phyloP scores from a whole-genome alignment of 371 early-diverging fungal genomes.

The Rhizopus arrhizus region DNA sequence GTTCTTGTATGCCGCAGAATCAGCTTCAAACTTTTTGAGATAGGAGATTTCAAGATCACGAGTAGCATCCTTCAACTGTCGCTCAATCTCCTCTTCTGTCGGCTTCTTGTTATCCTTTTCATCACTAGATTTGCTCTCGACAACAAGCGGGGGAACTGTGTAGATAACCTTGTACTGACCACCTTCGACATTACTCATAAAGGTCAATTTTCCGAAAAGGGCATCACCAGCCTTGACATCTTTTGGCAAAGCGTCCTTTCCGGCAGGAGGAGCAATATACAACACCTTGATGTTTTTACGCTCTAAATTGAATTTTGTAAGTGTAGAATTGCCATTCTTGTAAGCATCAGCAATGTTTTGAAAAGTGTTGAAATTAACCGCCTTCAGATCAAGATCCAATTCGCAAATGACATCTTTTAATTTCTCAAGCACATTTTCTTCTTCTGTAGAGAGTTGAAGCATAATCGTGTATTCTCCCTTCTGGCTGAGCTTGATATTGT shows the following conservation, averaged over 20 bases:
- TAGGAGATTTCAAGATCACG: constrained; percentile 79
- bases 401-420: constrained; percentile 64
- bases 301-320: constrained; percentile 44
- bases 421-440: constrained; percentile 70
- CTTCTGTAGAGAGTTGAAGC: constrained; percentile 75
- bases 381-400: constrained; percentile 68
- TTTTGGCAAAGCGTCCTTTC: constrained; percentile 59
- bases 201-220: constrained; percentile 70
- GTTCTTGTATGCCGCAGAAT: constrained; percentile 58
- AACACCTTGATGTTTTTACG: constrained; percentile 38
- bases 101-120: constrained; percentile 41
- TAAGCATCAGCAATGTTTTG: constrained; percentile 59
- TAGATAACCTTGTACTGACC: constrained; percentile 64
- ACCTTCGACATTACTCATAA: constrained; percentile 59
- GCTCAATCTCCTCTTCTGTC: constrained; percentile 55
- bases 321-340: constrained; percentile 45
- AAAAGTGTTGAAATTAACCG: constrained; percentile 59
- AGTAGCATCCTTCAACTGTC: constrained; percentile 69
- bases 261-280: constrained; percentile 43
- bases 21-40: constrained; percentile 73
- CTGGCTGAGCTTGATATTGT: constrained; percentile 63
- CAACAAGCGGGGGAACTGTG: constrained; percentile 53
- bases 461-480: constrained; percentile 87
- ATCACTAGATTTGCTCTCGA: constrained; percentile 22
- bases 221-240: constrained; percentile 81